These are phyloP conservation scores for Leccinellum luteum DNA, from an alignment of 768 basidiomycete genomes.

Conservation along the genomic window DNA sequence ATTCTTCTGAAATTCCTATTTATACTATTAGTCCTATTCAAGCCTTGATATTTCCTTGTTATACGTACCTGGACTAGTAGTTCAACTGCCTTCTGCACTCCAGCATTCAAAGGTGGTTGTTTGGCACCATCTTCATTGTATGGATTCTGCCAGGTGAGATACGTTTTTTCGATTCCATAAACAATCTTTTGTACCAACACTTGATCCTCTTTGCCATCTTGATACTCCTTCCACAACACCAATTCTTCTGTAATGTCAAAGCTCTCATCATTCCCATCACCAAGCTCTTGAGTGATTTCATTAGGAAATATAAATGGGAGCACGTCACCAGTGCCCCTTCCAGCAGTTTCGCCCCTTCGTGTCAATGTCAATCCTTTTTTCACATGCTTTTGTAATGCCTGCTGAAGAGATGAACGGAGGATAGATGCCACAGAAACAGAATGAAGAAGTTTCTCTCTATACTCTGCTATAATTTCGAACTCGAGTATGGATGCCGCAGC, in stretches of 20 bases:
- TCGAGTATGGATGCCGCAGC: neutral
- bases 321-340: neutral
- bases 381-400: neutral
- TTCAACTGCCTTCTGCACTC: neutral
- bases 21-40: too few relatives aligned
- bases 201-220: neutral
- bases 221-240: neutral
- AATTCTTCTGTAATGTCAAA: neutral
- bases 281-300: neutral
- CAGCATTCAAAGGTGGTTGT: neutral
- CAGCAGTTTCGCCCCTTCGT: too few relatives aligned
- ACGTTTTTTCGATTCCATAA: neutral
- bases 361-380: neutral
- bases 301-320: neutral
- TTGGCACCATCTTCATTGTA: neutral
- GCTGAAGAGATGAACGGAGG: neutral
- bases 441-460: neutral
- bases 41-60: too few relatives aligned
- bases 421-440: neutral
- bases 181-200: neutral
- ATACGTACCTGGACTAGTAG: too few relatives aligned
- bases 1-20: too few relatives aligned
- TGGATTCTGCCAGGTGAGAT: neutral
- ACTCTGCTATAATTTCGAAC: neutral
- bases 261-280: neutral